Evolutionary conservation across 2,329 filamentous ascomycete genomes (phyloP), one percentile per base, ranked within the genome.

Genomic region (Aspergillus fijiensis): DNA sequence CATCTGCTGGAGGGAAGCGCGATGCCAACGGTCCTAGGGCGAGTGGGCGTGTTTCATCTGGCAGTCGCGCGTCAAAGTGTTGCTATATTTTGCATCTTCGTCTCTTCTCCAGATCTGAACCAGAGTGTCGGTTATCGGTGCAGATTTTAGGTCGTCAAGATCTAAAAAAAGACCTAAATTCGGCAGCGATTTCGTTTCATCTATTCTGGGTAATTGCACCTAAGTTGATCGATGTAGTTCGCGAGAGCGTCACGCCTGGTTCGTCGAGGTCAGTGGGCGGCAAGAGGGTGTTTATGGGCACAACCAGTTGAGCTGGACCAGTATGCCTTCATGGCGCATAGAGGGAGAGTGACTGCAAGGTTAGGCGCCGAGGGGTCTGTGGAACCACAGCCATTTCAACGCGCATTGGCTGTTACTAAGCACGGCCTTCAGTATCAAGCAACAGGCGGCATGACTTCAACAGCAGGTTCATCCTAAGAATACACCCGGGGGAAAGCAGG

Each of bases 61-160:
- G 68, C 66, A 70, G 70, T 75, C 74, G 74, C 74, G 74, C 74
- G 74, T 73, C 65, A 76, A 75, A 61, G 56, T 70, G 74, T 74
- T 75, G 65, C 74, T 77, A 76, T 73, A 74, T 71, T 74, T 74
- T 73, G 74, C 74, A 74, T 68, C 65, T 65, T 63, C 62, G 61
- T 61, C 62, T 58, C 55, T 66, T 72, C 69, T 68, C 71, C 69
- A 72, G 66, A 70, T 60, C 59, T 58, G 51, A 61, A 59, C 45
- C 55, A 63, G 60, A 58, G 58, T 63, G 53, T 57, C 48, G 55
- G 60, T 58, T 49, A 56, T 69, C 27, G 52, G 55, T 63, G 23
- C 57, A 62, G 61, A 62, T 70, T n/a, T 11, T 66, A 69, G 62
- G 60, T 60, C 63, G 61, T 67, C 64, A 66, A 69, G 58, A 56